phyloP scores from a whole-genome alignment of 2,329 filamentous ascomycete species.

The Arthrinium puccinioides region DNA sequence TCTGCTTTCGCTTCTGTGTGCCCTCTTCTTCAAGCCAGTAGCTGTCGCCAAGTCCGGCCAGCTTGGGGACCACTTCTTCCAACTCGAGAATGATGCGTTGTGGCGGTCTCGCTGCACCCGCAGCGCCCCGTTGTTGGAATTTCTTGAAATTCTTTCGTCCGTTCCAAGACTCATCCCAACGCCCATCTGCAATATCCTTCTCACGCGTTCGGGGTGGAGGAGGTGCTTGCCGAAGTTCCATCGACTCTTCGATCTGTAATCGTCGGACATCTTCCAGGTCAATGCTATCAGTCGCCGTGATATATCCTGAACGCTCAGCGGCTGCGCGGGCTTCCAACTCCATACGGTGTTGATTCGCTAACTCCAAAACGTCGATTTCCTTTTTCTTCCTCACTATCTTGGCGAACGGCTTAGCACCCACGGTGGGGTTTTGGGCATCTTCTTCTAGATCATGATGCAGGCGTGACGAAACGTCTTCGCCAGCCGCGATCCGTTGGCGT shows the following conservation, averaged over 20 bases:
- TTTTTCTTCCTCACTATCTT: slow-evolving; percentile 39
- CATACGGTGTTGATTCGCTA: slow-evolving; percentile 52
- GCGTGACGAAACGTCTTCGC: slow-evolving; percentile 36
- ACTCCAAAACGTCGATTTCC: slow-evolving; percentile 62
- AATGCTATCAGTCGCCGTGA: slow-evolving; percentile 51
- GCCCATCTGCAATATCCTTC: slow-evolving; percentile 42
- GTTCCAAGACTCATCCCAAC: slow-evolving; percentile 89
- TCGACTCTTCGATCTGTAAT: slow-evolving; percentile 69
- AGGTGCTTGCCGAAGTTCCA: slow-evolving; percentile 49
- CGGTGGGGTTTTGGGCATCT: slow-evolving; percentile 17
- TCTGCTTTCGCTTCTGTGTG: slow-evolving; percentile 21
- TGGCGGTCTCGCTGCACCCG: slow-evolving; percentile 28
- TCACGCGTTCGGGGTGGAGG: slow-evolving; percentile 32
- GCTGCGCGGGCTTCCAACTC: slow-evolving; percentile 59
- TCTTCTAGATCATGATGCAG: slow-evolving; percentile 12
- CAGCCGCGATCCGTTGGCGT: slow-evolving; percentile 60
- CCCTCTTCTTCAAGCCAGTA: slow-evolving; percentile 61
- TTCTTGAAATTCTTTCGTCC: slow-evolving; percentile 94
- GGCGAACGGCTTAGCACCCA: slow-evolving; percentile 10
- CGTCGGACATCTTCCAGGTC: slow-evolving; percentile 67
- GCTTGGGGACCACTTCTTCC: slow-evolving; percentile 63
- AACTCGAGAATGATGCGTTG: slow-evolving; percentile 59
- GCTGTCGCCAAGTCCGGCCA: slow-evolving; percentile 66
- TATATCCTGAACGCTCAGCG: slow-evolving; percentile 47
- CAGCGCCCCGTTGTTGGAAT: slow-evolving; percentile 58